Base-by-base conservation (phyloP, 2,329 filamentous ascomycete species). In the Acephala macrosclerotiorum region DNA sequence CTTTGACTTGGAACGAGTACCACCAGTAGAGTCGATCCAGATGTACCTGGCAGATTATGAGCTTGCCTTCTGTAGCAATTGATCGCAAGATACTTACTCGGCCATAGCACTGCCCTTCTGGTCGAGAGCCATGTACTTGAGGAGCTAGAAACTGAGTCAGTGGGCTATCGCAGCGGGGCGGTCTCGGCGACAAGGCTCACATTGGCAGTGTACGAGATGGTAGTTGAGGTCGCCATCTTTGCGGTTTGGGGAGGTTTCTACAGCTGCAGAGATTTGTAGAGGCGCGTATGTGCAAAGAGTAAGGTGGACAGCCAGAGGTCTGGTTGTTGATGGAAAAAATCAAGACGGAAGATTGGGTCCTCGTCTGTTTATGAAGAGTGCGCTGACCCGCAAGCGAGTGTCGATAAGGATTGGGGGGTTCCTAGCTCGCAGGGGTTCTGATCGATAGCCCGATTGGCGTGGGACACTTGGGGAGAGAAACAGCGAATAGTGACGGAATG, bases 1-100 rank as follows among this genome's bases (percentile, higher is more conserved):
- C 87, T 94, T 96, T 78, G 92, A 95, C 86, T 98, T 99, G 79
- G 94, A 97, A 77, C 96, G 94, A 75, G 92, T 87, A 77, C 91
- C 90, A 79, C 94, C 94, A 72, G 83, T 81, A 72, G 91, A 85
- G 78, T 97, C 94, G 79, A 97, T 91, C 95, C 95, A 97, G 85
- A 97, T 89, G 83, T 97, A 97, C 70, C 74, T 75, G 57, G 53
- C 22, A 29, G 47, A 22, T 12, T 62, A 65, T 70, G 45, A 71
- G 67, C 29, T 45, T 53, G 96, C 93, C 97, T 35, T 51, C 47
- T 84, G 47, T 4, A 25, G 20, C 47, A 29, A 65, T 53, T 38
- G 20, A 45, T 2, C n/a, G 20, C 25, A 9, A 8, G 11, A 53
- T 58, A 97, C 89, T 84, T 97, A 97, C 84, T 97, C 95, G 78